Evolutionary conservation across 1,139 yeast genomes (phyloP).

Genomic region (Sugiyamaella xylanicola): DNA sequence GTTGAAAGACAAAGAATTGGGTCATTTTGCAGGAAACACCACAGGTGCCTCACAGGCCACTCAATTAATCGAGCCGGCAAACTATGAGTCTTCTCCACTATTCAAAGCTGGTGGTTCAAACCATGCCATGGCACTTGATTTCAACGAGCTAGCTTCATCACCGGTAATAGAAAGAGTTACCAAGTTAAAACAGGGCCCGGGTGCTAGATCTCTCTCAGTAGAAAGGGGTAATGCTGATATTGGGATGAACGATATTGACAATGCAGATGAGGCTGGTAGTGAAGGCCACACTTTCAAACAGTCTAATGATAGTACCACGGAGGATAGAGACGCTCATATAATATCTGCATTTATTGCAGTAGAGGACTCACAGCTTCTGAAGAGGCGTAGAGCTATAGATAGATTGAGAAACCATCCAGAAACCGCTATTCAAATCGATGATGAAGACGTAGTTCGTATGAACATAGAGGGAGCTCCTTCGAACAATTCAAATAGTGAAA

Average conservation of each 20-base stretch:
- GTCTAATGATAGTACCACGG: not conserved
- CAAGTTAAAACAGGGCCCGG: no score
- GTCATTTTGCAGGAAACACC: not conserved
- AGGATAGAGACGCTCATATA: not conserved
- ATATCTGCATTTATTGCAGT: constrained; percentile 1
- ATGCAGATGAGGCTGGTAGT: not conserved
- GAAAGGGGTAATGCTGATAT: no score
- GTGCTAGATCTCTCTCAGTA: no score
- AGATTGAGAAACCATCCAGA: constrained; percentile 2
- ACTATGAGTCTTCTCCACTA: constrained; percentile 4
- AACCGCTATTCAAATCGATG: constrained; percentile 13
- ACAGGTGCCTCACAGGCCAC: constrained; percentile 17
- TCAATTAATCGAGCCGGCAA: constrained; percentile 11
- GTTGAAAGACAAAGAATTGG: not conserved
- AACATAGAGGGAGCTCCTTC: not conserved
- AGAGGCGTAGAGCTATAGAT: constrained; percentile 10
- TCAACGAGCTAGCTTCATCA: constrained; percentile 19
- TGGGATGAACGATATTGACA: not conserved
- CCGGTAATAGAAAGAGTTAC: constrained; percentile 10
- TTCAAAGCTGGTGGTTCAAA: not conserved
- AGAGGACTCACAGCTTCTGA: constrained; percentile 18
- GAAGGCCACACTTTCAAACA: not conserved
- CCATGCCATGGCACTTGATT: constrained; percentile 4
- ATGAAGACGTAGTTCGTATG: constrained; percentile 11
- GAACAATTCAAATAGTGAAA: constrained; percentile 12